Conservation (phyloP, 2,329 filamentous ascomycete species). For the Podosphaera fusca region DNA sequence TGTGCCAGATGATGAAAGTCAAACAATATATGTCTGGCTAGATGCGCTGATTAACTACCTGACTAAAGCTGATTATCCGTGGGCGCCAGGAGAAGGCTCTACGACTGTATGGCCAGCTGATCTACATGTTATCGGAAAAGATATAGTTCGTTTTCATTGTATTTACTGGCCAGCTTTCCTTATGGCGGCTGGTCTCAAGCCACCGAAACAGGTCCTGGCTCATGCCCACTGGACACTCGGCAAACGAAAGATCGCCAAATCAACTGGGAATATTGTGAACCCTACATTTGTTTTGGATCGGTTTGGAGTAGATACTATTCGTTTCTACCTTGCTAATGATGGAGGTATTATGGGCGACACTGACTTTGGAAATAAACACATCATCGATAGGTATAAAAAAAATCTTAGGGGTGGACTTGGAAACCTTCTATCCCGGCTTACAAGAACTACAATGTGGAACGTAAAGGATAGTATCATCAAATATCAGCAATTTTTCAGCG, state of each 20-base stretch:
- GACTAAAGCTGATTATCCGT: constrained; percentile 71
- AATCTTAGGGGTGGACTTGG: constrained; percentile 55
- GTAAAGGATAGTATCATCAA: constrained; percentile 21
- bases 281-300: constrained; percentile 77
- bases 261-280: constrained; percentile 81
- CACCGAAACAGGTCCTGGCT: constrained; percentile 59
- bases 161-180: constrained; percentile 97
- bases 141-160: constrained; percentile 88
- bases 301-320: constrained; percentile 69
- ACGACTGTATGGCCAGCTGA: constrained; percentile 68
- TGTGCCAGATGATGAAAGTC: constrained; percentile 60
- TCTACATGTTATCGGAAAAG: constrained; percentile 83
- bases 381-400: constrained; percentile 60
- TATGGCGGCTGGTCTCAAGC: constrained; percentile 60
- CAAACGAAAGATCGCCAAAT: constrained; percentile 88
- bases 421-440: constrained; percentile 53
- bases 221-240: constrained; percentile 94
- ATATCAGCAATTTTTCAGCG: too few species aligned
- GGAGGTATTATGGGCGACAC: constrained; percentile 58
- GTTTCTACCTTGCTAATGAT: constrained; percentile 68
- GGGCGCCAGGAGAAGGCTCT: constrained; percentile 39
- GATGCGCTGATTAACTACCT: constrained; percentile 90
- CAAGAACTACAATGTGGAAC: constrained; percentile 45
- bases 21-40: constrained; percentile 96
- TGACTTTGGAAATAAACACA: constrained; percentile 59